Conservation (phyloP, 2,329 filamentous ascomycete genomes). For the Trichophyton verrucosum region DNA sequence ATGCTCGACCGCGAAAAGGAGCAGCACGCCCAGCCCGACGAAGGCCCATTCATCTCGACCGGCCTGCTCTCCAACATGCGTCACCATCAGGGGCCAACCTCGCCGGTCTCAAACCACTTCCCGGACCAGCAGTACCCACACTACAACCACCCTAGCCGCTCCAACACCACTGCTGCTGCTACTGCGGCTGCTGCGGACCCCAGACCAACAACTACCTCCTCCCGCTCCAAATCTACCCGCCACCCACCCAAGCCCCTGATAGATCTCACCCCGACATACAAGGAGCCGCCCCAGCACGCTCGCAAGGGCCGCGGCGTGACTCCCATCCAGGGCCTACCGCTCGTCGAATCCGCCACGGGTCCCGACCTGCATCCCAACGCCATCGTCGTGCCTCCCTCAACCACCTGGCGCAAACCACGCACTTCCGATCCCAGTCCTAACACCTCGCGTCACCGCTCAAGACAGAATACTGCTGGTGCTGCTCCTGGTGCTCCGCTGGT, state of each 20-base stretch:
- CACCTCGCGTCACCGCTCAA: too few relatives aligned
- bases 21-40: conserved; percentile 17
- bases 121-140: conserved; percentile 11
- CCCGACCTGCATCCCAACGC: conserved; percentile 24
- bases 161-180: conserved; percentile 20
- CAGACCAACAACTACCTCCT: conserved; percentile 15
- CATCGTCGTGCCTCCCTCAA: conserved; percentile 27
- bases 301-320: conserved; percentile 26
- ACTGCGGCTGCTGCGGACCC: conserved; percentile 9
- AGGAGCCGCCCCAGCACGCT: conserved; percentile 43
- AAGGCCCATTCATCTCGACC: conserved; percentile 38
- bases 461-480: too few relatives aligned
- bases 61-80: conserved; percentile 42
- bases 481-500: too few relatives aligned
- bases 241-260: conserved; percentile 50
- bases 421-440: too few relatives aligned
- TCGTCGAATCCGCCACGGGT: conserved; percentile 33
- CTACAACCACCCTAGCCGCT: conserved; percentile 17
- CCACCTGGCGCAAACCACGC: conserved; percentile 28
- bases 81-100: conserved; percentile 16
- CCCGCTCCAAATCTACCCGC: conserved; percentile 35
- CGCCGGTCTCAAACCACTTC: conserved; percentile 20
- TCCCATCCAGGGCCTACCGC: conserved; percentile 30
- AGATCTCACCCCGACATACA: conserved; percentile 53
- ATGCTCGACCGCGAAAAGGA: conserved; percentile 30